These are phyloP conservation scores for Pichia sp. DNA, from an alignment of 1,139 yeast species.

Conservation along the genomic window DNA sequence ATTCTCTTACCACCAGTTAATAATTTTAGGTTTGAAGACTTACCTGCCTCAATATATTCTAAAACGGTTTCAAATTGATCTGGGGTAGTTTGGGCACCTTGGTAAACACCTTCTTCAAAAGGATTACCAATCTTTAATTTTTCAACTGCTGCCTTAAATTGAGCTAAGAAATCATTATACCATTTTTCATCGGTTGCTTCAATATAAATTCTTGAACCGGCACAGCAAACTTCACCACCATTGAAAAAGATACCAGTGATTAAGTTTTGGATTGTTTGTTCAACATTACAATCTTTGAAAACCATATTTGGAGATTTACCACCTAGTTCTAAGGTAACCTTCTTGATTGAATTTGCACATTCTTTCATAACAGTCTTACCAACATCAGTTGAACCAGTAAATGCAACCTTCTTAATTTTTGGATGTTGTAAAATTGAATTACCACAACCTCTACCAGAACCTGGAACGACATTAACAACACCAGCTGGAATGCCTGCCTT, in stretches of 20 bases:
- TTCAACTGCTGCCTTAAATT: conserved; percentile 50
- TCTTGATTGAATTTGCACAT: conserved; percentile 66
- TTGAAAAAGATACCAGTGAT: conserved; percentile 65
- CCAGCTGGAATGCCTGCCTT: conserved; percentile 79
- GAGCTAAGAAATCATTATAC: conserved; percentile 59
- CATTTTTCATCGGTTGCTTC: conserved; percentile 51
- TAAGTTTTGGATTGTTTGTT: conserved; percentile 55
- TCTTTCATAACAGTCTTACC: conserved; percentile 71
- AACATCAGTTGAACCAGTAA: conserved; percentile 80
- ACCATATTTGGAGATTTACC: conserved; percentile 83
- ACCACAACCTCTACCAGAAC: conserved; percentile 75
- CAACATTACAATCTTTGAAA: conserved; percentile 66
- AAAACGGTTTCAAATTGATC: conserved; percentile 71
- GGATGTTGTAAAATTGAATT: conserved; percentile 65
- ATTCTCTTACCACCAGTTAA: conserved; percentile 72
- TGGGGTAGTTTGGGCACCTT: conserved; percentile 83
- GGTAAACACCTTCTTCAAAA: conserved; percentile 62
- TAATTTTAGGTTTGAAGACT: conserved; percentile 67
- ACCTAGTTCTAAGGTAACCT: conserved; percentile 78
- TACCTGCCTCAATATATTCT: conserved; percentile 65
- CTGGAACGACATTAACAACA: conserved; percentile 68
- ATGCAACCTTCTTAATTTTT: conserved; percentile 69
- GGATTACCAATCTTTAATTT: conserved; percentile 65
- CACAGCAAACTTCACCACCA: conserved; percentile 86
- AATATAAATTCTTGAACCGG: conserved; percentile 75